phyloP scores from a whole-genome alignment of 352 stramenopile genomes.

The Phytophthora citrophthora region DNA sequence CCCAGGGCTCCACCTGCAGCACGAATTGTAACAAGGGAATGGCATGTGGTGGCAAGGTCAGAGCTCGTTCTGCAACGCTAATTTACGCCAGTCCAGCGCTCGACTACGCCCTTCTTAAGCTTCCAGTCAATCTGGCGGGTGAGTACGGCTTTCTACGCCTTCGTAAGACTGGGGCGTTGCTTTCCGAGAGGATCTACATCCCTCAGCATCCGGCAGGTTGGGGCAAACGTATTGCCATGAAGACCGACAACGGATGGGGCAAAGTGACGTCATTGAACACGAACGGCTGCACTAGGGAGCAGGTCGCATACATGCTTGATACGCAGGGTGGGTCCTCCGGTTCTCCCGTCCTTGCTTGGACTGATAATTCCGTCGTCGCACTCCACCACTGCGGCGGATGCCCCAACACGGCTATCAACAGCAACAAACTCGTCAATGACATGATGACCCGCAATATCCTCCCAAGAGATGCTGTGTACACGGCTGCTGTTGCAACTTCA shows the following conservation, averaged over 20 bases:
- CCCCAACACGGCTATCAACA: slow-evolving; percentile 82
- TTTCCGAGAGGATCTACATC: slow-evolving; percentile 73
- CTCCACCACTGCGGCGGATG: slow-evolving; percentile 84
- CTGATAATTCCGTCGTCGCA: slow-evolving; percentile 71
- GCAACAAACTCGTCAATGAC: slow-evolving; percentile 62
- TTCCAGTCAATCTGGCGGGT: slow-evolving; percentile 52
- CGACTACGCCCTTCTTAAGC: slow-evolving; percentile 77
- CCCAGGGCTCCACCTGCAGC: slow-evolving; percentile 47
- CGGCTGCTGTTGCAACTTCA: slow-evolving; percentile 9
- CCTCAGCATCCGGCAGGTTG: slow-evolving; percentile 67
- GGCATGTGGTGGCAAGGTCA: slow-evolving; percentile 51
- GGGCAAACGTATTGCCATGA: slow-evolving; percentile 76
- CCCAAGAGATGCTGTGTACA: slow-evolving; percentile 48
- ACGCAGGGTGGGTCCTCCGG: slow-evolving; percentile 76
- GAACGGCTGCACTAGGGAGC: slow-evolving; percentile 49
- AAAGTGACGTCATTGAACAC: slow-evolving; percentile 53
- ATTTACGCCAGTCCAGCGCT: slow-evolving; percentile 41
- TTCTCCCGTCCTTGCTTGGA: slow-evolving; percentile 64
- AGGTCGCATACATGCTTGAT: slow-evolving; percentile 79
- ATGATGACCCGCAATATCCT: slow-evolving; percentile 51
- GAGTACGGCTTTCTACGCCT: slow-evolving; percentile 67
- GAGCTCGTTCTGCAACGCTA: slow-evolving; percentile 39
- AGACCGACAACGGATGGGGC: slow-evolving; percentile 48
- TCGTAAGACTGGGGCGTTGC: slow-evolving; percentile 44
- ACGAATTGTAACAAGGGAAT: slow-evolving; percentile 43